Conservation (phyloP, 331 rosid genomes). For the Saraca asoca region DNA sequence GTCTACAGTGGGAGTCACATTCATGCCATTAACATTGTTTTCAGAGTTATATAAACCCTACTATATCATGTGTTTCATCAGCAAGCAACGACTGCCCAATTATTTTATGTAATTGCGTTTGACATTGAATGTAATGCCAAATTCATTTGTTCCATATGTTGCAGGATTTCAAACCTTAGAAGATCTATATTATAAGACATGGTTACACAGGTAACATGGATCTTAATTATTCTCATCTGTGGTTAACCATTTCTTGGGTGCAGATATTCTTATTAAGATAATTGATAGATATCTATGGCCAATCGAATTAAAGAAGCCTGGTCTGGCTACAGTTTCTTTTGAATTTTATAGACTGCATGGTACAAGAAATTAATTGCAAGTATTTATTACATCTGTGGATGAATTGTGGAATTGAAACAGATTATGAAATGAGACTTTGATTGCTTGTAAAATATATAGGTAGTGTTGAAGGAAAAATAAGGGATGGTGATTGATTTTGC, state of each 20-base stretch:
- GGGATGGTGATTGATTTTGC: conserved; percentile 9
- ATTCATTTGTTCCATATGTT: conserved; percentile 40
- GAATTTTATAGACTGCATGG: conserved; percentile 8
- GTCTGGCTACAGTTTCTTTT: neutral
- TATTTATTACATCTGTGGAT: conserved; percentile 5
- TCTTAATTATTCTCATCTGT: conserved; percentile 19
- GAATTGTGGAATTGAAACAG: neutral
- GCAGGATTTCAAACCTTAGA: conserved; percentile 87
- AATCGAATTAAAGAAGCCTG: conserved; percentile 1
- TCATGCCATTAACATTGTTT: conserved; percentile 17
- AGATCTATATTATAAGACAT: conserved; percentile 79
- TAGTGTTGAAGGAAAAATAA: conserved; percentile 7
- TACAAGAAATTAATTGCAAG: neutral
- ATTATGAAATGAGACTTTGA: neutral
- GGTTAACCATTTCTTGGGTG: neutral
- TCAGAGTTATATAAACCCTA: conserved; percentile 7
- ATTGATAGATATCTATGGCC: neutral
- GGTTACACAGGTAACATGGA: conserved; percentile 89
- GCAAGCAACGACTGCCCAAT: conserved; percentile 10
- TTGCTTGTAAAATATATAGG: conserved; percentile 17
- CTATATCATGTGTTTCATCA: conserved; percentile 26
- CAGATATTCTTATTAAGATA: no score
- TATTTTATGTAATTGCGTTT: conserved; percentile 12
- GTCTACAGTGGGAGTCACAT: neutral
- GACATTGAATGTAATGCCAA: conserved; percentile 25